Percentiles rank a stretch among this genome's conserved stretches.
Conservation (phyloP, 2,329 filamentous ascomycete genomes). For the Zymoseptoria tritici region DNA sequence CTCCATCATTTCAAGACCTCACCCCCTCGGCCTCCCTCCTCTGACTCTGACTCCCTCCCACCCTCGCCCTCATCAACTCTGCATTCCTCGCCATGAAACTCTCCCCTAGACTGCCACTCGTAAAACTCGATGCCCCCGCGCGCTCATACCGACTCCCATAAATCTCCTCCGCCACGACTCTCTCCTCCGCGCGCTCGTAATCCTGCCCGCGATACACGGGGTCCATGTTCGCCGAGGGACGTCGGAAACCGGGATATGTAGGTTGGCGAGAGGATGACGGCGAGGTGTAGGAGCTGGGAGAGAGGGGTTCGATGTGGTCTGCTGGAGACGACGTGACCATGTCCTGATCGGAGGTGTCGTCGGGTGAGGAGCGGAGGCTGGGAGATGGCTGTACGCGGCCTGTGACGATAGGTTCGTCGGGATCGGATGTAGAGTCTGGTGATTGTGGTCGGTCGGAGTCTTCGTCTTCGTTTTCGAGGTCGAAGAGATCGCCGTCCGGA, state of each 20-base stretch:
- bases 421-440: conserved; percentile 4
- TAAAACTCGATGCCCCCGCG: conserved; percentile 17
- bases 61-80: conserved; percentile 19
- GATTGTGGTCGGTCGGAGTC: conserved; percentile 15
- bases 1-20: neutral
- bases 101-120: conserved; percentile 28
- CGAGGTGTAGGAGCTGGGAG: conserved; percentile 1
- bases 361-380: neutral
- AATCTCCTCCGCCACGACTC: conserved; percentile 20
- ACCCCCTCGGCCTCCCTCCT: neutral
- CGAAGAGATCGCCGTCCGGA: conserved; percentile 27
- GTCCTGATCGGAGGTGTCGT: conserved; percentile 8
- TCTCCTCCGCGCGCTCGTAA: conserved; percentile 18
- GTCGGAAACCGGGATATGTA: conserved; percentile 28
- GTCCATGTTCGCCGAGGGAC: conserved; percentile 26
- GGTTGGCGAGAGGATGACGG: conserved; percentile 24
- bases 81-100: conserved; percentile 30
- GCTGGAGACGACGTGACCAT: conserved; percentile 3
- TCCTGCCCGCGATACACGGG: conserved; percentile 22
- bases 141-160: conserved; percentile 20
- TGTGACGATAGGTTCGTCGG: conserved; percentile 1
- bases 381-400: neutral
- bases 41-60: conserved; percentile 7
- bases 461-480: conserved; percentile 22
- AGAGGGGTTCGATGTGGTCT: conserved; percentile 19